Evolutionary conservation across 768 basidiomycete genomes (phyloP), one percentile per base, ranked within the genome.

Genomic region (Hygrophoropsis aurantiaca): DNA sequence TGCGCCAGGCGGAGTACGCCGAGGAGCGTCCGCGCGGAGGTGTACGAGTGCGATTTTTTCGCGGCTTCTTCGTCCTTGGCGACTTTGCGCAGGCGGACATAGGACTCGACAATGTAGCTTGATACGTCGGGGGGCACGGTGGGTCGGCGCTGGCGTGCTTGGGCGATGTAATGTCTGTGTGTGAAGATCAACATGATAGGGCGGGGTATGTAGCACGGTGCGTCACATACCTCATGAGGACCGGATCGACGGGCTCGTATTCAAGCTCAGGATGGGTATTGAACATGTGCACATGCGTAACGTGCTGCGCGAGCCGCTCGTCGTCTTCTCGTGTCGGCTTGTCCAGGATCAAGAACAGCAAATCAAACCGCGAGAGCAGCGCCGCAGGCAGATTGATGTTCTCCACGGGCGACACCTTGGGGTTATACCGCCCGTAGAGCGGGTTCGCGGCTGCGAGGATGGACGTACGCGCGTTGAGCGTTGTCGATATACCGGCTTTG

Each of bases 351-450:
- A 99, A 77, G 77, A 98, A 98, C 50, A 98, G 71, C 47, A 98
- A 74, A 64, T 99, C 97, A 67, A 99, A 99, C 66, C 97, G 84
- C 19, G 95, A 98, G 39, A 99, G 71, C 21, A 99, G 75, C 0
- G 97, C 97, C 1, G 97, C 97, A 20, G 97, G 97, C 33, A 99
- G 78, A 66, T 99, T 99, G 78, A 99, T 97, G 65, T 99, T 99
- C 62, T 99, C 97, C 0, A 97, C 94, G 0, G 97, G 97, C 4
- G 97, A 97, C 13, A 97, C 80, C 67, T 95, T 97, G 8, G 94
- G 85, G 66, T 99, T 99, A 75, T 99, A 99, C 24, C 97, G 89
- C 21, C 97, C 97, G 57, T 97, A 98, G 0, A 98, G 74, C 27
- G 97, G 97, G 67, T 99, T 99, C 47, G 97, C 97, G 10, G 97